These are phyloP conservation scores for Avena sativa DNA, from an alignment of 176 grass and related monocot species.

Conservation along the genomic window DNA sequence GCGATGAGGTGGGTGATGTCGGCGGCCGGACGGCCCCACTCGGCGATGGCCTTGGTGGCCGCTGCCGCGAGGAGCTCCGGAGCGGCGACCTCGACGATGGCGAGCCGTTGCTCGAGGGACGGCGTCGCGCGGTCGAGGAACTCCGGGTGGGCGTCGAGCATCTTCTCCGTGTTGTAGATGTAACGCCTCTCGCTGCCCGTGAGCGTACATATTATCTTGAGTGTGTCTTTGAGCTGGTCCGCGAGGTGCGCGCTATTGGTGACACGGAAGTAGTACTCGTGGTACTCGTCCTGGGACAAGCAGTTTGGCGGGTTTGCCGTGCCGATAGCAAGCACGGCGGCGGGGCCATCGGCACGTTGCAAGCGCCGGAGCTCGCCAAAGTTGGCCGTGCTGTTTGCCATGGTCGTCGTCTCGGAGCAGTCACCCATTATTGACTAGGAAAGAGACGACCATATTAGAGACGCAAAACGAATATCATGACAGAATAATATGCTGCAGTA, in stretches of 20 bases:
- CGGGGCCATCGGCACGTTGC: neutral
- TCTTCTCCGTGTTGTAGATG: neutral
- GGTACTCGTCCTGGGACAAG: neutral
- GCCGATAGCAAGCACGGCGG: neutral
- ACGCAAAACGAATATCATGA: neutral
- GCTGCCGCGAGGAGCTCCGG: neutral
- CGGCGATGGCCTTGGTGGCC: neutral
- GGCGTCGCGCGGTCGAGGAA: neutral
- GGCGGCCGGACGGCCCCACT: neutral
- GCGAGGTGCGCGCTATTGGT: neutral
- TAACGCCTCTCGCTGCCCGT: neutral
- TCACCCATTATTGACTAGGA: neutral
- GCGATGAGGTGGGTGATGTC: constrained; percentile 20
- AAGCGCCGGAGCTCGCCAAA: neutral
- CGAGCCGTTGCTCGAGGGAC: neutral
- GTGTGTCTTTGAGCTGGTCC: neutral
- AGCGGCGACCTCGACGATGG: neutral
- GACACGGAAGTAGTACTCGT: neutral
- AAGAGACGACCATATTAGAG: neutral
- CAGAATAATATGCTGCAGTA: neutral
- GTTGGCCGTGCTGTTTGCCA: neutral
- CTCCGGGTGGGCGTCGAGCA: neutral
- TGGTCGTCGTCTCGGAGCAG: neutral
- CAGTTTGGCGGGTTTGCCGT: neutral
- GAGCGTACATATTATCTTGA: neutral